phyloP scores from a whole-genome alignment of 2,329 filamentous ascomycete genomes.

The Xylariales sp. region DNA sequence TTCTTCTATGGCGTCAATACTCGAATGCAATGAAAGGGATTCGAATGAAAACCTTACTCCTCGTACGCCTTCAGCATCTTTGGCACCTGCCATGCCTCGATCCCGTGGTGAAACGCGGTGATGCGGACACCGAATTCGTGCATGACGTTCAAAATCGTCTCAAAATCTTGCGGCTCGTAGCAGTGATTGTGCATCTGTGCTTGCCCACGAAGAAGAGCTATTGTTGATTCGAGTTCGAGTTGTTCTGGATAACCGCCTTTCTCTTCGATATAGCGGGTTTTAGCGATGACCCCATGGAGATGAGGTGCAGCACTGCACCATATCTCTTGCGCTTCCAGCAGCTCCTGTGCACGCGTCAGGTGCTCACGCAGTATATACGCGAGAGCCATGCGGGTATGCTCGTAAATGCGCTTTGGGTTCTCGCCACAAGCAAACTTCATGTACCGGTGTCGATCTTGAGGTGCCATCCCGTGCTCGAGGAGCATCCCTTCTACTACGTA shows the following conservation, averaged over 20 bases:
- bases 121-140: constrained; percentile 37
- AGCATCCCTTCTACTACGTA: constrained; percentile 36
- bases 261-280: constrained; percentile 1
- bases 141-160: constrained; percentile 36
- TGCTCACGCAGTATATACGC: constrained; percentile 34
- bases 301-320: constrained; percentile 8
- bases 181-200: constrained; percentile 39
- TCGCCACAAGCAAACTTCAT: constrained; percentile 44
- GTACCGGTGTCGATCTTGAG: constrained; percentile 27
- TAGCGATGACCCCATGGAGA: not conserved
- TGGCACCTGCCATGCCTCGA: constrained; percentile 34
- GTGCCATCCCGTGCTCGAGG: constrained; percentile 31
- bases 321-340: constrained; percentile 30
- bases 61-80: constrained; percentile 32
- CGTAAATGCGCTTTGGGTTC: constrained; percentile 34
- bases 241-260: constrained; percentile 20
- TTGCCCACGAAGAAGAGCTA: constrained; percentile 34
- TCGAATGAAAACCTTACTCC: no score
- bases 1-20: no score
- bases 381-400: constrained; percentile 34
- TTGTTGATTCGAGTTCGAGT: constrained; percentile 34
- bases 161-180: constrained; percentile 38
- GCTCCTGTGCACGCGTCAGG: constrained; percentile 28
- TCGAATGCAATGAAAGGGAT: no score
- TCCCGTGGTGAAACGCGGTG: constrained; percentile 35